Base-by-base conservation (phyloP, 2,329 filamentous ascomycete genomes). In the Colletotrichum lentis region DNA sequence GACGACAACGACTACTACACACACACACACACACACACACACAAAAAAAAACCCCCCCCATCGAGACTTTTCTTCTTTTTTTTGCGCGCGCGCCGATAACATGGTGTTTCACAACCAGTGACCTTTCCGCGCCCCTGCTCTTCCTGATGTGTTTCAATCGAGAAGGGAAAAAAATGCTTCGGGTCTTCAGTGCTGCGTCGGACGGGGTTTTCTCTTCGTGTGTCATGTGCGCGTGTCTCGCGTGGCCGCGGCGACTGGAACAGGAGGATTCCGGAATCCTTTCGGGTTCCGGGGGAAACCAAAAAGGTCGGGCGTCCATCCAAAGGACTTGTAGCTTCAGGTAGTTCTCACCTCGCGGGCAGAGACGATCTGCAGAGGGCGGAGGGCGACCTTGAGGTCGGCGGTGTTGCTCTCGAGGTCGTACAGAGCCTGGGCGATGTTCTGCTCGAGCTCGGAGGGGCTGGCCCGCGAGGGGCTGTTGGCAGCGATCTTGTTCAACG, bases 361-460 rank as follows among this genome's bases (percentile, higher is more conserved):
- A 86, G 93, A 97, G 83, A 96, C 93, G 85, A 99, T 94, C 90
- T 99, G 96, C 85, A 99, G 91, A 84, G 96, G 96, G 81, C 96
- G 91, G 81, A 99, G 91, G 77, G 94, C 91, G 80, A 89, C 89
- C 92, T 95, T 97, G 86, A 99, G 92, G 86, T 99, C 96, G 83
- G 94, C 88, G 81, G 96, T 97, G 91, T 97, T 97, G 87, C 90
- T 94, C 93, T 99, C 96, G 85, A 99, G 93, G 81, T 99, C 96
- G 88, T 91, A 96, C 75, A 99, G 93, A 86, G 96, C 96, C 85
- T 91, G 92, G 82, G 96, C 96, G 83, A 99, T 96, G 88, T 86
- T 93, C 84, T 88, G 90, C 93, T 99, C 96, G 78, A 98, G 91
- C 91, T 99, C 96, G 76, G 93, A 97, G 77, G 96, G 96, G 86